Conservation (phyloP, 1,284 basidiomycete genomes). For the Exobasidium cylindrosporum region DNA sequence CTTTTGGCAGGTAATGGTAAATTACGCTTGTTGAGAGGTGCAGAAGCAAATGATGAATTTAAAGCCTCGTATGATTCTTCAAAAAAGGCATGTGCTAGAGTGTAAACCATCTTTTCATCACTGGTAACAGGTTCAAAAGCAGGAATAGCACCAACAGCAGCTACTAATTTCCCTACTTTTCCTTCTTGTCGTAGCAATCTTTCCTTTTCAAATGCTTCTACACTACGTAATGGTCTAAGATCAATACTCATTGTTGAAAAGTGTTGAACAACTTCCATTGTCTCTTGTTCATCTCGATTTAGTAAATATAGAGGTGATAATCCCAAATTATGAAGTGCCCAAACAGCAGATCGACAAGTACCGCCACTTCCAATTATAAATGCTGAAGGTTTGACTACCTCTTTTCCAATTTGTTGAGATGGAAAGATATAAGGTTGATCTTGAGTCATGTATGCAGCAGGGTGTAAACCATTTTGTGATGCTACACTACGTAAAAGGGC, state of each 20-base stretch:
- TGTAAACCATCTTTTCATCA: slow-evolving; percentile 43
- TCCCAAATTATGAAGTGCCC: slow-evolving; percentile 27
- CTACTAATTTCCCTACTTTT: slow-evolving; percentile 28
- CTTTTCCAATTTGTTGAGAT: neutral
- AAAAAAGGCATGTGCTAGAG: slow-evolving; percentile 38
- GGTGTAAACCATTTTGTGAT: slow-evolving; percentile 21
- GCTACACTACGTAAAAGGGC: slow-evolving; percentile 30
- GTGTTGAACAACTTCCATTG: slow-evolving; percentile 26
- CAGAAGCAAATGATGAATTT: neutral
- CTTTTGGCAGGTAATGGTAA: slow-evolving; percentile 37
- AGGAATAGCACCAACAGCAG: slow-evolving; percentile 50
- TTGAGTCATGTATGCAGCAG: slow-evolving; percentile 18
- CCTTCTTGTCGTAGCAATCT: slow-evolving; percentile 19
- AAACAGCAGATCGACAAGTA: slow-evolving; percentile 36
- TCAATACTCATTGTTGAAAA: slow-evolving; percentile 25
- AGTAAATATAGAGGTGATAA: slow-evolving; percentile 34
- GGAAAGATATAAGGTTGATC: slow-evolving; percentile 15
- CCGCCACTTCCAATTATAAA: slow-evolving; percentile 43
- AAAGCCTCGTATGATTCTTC: slow-evolving; percentile 19
- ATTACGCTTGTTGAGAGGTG: neutral
- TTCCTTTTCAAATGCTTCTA: slow-evolving; percentile 26
- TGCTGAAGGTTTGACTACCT: slow-evolving; percentile 12
- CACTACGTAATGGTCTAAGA: slow-evolving; percentile 24
- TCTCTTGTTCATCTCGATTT: slow-evolving; percentile 32
- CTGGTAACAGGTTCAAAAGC: slow-evolving; percentile 40